Percentiles rank a stretch among this genome's conserved stretches.
These are phyloP conservation scores for Fusarium sp. DNA, from an alignment of 2,329 filamentous ascomycete genomes.

Conservation along the genomic window DNA sequence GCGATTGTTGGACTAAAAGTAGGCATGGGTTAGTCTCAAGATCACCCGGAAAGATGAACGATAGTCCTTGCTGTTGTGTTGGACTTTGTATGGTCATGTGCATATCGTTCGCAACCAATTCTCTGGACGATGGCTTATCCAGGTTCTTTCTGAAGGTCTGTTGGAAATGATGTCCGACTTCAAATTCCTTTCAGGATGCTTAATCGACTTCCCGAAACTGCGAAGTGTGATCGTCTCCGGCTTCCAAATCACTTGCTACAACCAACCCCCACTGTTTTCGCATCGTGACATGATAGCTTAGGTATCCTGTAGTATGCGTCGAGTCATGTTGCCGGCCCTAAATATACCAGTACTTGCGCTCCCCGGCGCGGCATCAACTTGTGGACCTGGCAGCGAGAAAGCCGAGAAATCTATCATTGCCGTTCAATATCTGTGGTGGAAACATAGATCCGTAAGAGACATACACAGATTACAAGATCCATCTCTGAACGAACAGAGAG, in stretches of 20 bases:
- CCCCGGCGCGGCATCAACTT: not conserved
- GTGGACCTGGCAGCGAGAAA: conserved; percentile 4
- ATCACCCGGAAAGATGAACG: not conserved
- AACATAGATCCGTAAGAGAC: not conserved
- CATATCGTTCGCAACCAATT: not conserved
- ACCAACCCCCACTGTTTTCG: not conserved
- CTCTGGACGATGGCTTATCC: not conserved
- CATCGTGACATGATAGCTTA: conserved; percentile 20
- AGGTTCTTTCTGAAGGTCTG: not conserved
- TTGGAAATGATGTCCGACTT: not conserved
- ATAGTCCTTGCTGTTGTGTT: not conserved
- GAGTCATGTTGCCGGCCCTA: conserved; percentile 29
- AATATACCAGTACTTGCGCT: conserved; percentile 15
- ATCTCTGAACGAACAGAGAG: not conserved
- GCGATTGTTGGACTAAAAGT: too few relatives aligned
- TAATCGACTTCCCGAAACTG: not conserved
- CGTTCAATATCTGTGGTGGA: not conserved
- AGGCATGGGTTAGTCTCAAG: too few relatives aligned
- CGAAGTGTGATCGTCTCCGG: not conserved
- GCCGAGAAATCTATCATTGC: conserved; percentile 17
- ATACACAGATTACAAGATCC: not conserved
- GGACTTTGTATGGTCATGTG: not conserved
- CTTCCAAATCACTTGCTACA: not conserved
- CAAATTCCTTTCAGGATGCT: not conserved
- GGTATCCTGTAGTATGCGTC: conserved; percentile 25